Percentiles rank a stretch among this genome's conserved stretches.
Conservation (phyloP, 179 eudicot genomes). For the Heliamphora pulchella region DNA sequence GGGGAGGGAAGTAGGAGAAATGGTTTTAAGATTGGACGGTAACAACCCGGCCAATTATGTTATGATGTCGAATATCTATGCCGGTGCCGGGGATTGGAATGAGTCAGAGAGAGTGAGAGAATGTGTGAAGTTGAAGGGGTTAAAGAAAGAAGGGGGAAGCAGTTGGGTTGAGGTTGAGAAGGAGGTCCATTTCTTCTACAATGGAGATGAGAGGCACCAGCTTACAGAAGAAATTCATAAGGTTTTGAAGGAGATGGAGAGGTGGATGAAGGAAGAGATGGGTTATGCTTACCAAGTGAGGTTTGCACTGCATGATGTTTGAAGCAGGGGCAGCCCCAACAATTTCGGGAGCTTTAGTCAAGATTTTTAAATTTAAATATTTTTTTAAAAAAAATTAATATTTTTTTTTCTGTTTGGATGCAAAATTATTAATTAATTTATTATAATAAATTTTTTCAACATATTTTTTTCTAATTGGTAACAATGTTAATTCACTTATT, state of each 20-base stretch:
- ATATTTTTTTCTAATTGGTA: too few relatives aligned
- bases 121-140: conserved; percentile 36
- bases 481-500: too few relatives aligned
- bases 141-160: conserved; percentile 48
- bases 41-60: conserved; percentile 39
- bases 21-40: conserved; percentile 38
- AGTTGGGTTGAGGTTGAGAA: conserved; percentile 68
- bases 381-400: too few relatives aligned
- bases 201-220: conserved; percentile 67
- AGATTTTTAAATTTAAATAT: too few relatives aligned
- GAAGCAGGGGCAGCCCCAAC: too few relatives aligned
- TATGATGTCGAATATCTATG: conserved; percentile 45
- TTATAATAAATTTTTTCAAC: too few relatives aligned
- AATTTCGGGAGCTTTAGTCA: too few relatives aligned
- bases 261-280: conserved; percentile 54
- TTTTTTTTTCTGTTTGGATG: too few relatives aligned
- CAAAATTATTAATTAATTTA: too few relatives aligned
- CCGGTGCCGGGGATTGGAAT: conserved; percentile 42
- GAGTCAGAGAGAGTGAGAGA: conserved; percentile 40
- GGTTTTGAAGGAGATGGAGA: conserved; percentile 50
- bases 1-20: conserved; percentile 37
- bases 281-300: conserved; percentile 57
- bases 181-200: conserved; percentile 59
- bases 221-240: conserved; percentile 41
- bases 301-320: conserved; percentile 56